Conservation (phyloP, 176 grass and related monocot genomes). For the Carex littledalei region DNA sequence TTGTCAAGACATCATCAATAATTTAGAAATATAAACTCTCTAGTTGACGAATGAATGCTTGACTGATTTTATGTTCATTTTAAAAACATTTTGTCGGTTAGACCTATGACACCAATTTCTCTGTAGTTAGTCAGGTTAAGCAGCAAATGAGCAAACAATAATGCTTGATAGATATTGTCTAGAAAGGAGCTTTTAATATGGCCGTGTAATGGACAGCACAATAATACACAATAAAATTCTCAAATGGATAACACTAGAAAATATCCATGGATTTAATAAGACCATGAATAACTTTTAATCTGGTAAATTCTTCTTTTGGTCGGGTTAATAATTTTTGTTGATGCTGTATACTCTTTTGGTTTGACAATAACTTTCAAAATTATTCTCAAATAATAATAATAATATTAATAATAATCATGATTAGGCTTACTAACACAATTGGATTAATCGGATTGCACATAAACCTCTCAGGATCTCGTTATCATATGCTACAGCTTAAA, state of each 20-base stretch:
- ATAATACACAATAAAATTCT: not conserved
- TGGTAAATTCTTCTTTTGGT: too few relatives aligned
- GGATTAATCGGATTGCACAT: not conserved
- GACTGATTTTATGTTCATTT: not conserved
- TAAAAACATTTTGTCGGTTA: not conserved
- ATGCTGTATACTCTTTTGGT: too few relatives aligned
- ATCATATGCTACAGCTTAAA: not conserved
- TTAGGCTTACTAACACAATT: not conserved
- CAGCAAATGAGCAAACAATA: not conserved
- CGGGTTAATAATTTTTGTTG: too few relatives aligned
- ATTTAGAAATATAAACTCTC: not conserved
- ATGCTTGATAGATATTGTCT: not conserved
- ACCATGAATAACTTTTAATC: too few relatives aligned
- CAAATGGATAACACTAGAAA: not conserved
- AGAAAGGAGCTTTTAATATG: not conserved
- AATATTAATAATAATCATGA: not conserved
- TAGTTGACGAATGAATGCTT: not conserved
- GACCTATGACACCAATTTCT: not conserved
- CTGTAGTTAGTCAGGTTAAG: not conserved
- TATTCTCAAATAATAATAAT: too few relatives aligned
- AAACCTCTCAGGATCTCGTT: not conserved
- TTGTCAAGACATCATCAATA: not conserved
- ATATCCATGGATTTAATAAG: not conserved
- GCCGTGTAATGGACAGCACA: not conserved
- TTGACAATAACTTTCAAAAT: too few relatives aligned